A percentile compares a stretch with the other conserved stretches of the same genome.
Evolutionary conservation across 1,284 basidiomycete species (phyloP).

Genomic region (Farysia itapuensis): DNA sequence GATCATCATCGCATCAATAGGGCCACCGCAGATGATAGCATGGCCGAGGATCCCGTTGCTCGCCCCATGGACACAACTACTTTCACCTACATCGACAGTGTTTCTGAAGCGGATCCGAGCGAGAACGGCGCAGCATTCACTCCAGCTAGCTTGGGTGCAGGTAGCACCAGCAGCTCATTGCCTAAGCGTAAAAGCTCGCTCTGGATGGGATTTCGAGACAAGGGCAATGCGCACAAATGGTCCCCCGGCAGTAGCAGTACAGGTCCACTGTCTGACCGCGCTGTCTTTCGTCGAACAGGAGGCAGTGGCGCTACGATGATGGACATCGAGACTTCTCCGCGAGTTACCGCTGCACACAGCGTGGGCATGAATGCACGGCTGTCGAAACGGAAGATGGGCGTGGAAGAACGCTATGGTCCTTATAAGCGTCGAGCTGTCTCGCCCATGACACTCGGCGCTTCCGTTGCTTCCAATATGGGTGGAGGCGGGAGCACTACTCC

Average conservation of each 20-base stretch:
- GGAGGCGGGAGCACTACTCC: neutral
- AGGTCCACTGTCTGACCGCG: neutral
- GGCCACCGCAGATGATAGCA: neutral
- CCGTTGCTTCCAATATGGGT: slow-evolving; percentile 5
- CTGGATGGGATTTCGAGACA: slow-evolving; percentile 39
- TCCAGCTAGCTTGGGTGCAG: slow-evolving; percentile 6
- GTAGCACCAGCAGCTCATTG: slow-evolving; percentile 6
- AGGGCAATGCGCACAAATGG: slow-evolving; percentile 28
- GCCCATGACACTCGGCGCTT: slow-evolving; percentile 29
- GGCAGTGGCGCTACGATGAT: slow-evolving; percentile 2
- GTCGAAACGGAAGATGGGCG: slow-evolving; percentile 33
- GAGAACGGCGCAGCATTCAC: neutral
- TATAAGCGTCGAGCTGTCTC: slow-evolving; percentile 43
- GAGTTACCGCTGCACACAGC: slow-evolving; percentile 6
- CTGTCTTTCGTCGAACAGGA: neutral
- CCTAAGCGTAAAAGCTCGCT: slow-evolving; percentile 28
- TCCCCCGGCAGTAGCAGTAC: slow-evolving; percentile 6
- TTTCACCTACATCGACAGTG: neutral
- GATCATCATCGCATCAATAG: slow-evolving; percentile 4
- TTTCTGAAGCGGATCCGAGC: neutral
- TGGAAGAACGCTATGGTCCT: slow-evolving; percentile 40
- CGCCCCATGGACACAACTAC: neutral
- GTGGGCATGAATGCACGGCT: slow-evolving; percentile 7
- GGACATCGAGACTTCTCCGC: slow-evolving; percentile 28
- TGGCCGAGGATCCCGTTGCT: neutral